Base-by-base conservation (phyloP, 768 basidiomycete species). In the Suillus fuscotomentosus region DNA sequence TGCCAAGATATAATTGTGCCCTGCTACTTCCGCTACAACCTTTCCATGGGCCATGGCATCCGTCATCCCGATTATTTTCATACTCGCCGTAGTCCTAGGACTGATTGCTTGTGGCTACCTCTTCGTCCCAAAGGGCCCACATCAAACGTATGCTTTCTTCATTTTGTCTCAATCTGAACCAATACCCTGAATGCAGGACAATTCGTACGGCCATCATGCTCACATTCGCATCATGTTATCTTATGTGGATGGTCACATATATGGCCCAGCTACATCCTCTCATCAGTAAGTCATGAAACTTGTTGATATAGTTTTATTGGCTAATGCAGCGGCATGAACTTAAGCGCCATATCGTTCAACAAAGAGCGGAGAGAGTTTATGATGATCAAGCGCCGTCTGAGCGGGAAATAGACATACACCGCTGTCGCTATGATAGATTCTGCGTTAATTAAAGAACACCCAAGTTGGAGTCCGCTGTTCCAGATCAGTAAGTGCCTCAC, bases 221-320 rank as follows among this genome's bases (percentile, higher is more conserved):
- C 66, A 84, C 92, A 3, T 77, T 98, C 20, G 80, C 86, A 3
- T 90, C 85, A 62, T 96, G 93, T 78, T 99, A 95, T 80, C 85
- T 99, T 70, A 89, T 98, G 88, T 99, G 96, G 96, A 90, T 90
- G 80, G 87, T 97, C 72, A 95, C 96, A n/a, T 99, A 97, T 78
- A 83, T 97, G 74, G 95, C 95, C 1, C 96, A 99, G 73, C 76
- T 97, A 60, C 88, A 98, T 73, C 96, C 96, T 43, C 83, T 99
- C 60, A 88, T 97, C 72, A 79, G 96, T 96, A 68, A 66, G 87
- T 78, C n/a, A 15, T 27, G 13, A 10, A 39, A 17, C 14, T 14
- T 13, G 9, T 20, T 15, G 2, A 22, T 17, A 36, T 34, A 57
- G 62, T 66, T 66, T 48, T 27, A 13, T 59, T 14, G 47, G 45